Conservation (phyloP, 202 grass and related monocot genomes). For the Hordeum pubiflorum region DNA sequence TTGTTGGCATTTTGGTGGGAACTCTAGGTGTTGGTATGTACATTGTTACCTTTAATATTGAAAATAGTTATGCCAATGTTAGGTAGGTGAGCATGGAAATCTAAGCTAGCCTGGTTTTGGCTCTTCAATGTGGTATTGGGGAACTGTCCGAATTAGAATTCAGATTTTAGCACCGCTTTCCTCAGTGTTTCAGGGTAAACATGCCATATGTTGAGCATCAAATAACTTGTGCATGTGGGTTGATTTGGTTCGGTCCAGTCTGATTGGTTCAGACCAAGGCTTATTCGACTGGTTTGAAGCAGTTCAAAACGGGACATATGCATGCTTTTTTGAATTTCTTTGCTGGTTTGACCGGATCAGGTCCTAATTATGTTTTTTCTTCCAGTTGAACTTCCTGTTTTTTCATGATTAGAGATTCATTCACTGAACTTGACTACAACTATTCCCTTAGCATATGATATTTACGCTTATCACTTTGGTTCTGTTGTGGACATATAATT, state of each 20-base stretch:
- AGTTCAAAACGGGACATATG: background rate
- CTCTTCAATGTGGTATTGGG: background rate
- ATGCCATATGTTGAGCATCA: background rate
- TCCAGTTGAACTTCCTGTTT: background rate
- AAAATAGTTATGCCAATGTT: background rate
- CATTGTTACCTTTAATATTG: conserved; percentile 11
- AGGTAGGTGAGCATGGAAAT: background rate
- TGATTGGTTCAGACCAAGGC: background rate
- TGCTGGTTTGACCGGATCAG: background rate
- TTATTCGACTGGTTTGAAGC: background rate
- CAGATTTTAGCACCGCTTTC: background rate
- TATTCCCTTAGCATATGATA: background rate
- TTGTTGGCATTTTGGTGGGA: conserved; percentile 94
- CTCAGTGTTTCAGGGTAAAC: background rate
- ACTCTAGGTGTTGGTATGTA: conserved; percentile 89
- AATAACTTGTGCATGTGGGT: background rate
- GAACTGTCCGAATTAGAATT: background rate
- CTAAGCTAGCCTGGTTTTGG: background rate
- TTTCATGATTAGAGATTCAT: background rate
- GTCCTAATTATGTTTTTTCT: background rate
- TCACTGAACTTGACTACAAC: background rate
- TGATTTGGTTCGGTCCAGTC: background rate
- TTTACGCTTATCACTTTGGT: background rate
- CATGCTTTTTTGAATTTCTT: background rate
- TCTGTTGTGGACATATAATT: background rate